Conservation (phyloP, 805 yeast species). For the Saccharomycopsis babjevae region DNA sequence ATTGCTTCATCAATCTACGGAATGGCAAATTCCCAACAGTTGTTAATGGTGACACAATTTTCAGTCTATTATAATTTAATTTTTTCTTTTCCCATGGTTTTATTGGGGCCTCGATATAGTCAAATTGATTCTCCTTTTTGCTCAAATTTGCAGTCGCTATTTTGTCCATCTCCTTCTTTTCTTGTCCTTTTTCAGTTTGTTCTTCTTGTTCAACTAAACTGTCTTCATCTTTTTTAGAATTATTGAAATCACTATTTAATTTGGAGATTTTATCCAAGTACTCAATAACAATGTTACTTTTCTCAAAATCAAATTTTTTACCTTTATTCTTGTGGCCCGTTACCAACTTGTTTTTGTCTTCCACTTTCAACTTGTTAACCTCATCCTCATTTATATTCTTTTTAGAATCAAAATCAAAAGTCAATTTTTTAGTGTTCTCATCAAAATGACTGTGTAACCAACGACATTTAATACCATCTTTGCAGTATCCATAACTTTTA, state of each 20-base stretch:
- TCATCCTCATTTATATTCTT: conserved; percentile 37
- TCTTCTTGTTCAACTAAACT: conserved; percentile 6
- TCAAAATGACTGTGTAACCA: conserved; percentile 71
- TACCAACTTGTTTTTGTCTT: conserved; percentile 29
- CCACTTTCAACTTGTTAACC: conserved; percentile 48
- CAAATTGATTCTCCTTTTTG: conserved; percentile 30
- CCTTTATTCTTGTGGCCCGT: conserved; percentile 25
- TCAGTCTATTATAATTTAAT: conserved; percentile 57
- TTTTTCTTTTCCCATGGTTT: conserved; percentile 73
- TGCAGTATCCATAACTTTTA: conserved; percentile 77
- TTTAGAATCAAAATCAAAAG: conserved; percentile 32
- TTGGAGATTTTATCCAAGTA: conserved; percentile 55
- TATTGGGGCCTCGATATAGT: conserved; percentile 70
- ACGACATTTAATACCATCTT: conserved; percentile 85
- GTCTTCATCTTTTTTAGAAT: conserved; percentile 21
- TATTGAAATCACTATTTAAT: conserved; percentile 26
- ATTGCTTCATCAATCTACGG: conserved; percentile 79
- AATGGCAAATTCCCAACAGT: conserved; percentile 96
- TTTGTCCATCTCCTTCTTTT: conserved; percentile 18
- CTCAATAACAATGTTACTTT: conserved; percentile 47
- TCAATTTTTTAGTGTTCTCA: conserved; percentile 34
- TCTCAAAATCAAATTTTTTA: conserved; percentile 48
- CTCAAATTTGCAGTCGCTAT: conserved; percentile 9
- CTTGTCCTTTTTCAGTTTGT: conserved; percentile 28
- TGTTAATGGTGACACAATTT: conserved; percentile 89